phyloP scores from a whole-genome alignment of 1,139 yeast species.

The Zygoascus meyerae region DNA sequence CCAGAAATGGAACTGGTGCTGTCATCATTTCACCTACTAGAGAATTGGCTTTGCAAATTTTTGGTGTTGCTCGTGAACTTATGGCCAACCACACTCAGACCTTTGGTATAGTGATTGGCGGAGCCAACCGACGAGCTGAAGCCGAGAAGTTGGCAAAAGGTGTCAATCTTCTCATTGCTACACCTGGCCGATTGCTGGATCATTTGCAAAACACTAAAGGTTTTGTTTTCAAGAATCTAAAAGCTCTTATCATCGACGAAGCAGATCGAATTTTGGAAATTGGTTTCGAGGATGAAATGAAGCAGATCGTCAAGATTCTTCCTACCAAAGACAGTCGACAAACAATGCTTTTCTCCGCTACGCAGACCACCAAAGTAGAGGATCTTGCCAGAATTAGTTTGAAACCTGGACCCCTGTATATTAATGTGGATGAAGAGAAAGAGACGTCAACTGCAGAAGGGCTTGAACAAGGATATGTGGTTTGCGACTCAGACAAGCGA shows the following conservation, averaged over 20 bases:
- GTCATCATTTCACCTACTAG: conserved; percentile 84
- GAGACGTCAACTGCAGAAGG: conserved; percentile 93
- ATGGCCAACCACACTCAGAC: conserved; percentile 92
- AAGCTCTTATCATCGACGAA: conserved; percentile 91
- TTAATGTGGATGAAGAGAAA: conserved; percentile 79
- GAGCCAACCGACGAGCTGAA: conserved; percentile 95
- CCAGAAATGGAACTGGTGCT: conserved; percentile 89
- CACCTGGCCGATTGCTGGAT: conserved; percentile 95
- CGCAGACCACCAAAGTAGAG: conserved; percentile 97
- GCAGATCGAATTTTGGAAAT: conserved; percentile 95
- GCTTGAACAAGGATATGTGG: conserved; percentile 96
- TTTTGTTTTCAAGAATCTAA: conserved; percentile 87
- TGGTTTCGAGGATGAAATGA: conserved; percentile 98
- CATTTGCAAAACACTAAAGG: conserved; percentile 95
- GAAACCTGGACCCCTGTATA: conserved; percentile 91
- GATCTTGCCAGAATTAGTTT: conserved; percentile 95
- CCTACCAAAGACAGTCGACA: conserved; percentile 88
- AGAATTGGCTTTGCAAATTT: conserved; percentile 91
- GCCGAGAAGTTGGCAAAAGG: conserved; percentile 93
- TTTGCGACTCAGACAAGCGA: conserved; percentile 92
- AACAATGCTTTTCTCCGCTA: conserved; percentile 94
- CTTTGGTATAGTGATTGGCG: conserved; percentile 94
- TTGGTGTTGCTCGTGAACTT: conserved; percentile 92
- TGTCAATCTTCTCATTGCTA: conserved; percentile 87
- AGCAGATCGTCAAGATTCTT: conserved; percentile 85